phyloP scores from a whole-genome alignment of 2,329 filamentous ascomycete genomes.

The Botrytis paeoniae region DNA sequence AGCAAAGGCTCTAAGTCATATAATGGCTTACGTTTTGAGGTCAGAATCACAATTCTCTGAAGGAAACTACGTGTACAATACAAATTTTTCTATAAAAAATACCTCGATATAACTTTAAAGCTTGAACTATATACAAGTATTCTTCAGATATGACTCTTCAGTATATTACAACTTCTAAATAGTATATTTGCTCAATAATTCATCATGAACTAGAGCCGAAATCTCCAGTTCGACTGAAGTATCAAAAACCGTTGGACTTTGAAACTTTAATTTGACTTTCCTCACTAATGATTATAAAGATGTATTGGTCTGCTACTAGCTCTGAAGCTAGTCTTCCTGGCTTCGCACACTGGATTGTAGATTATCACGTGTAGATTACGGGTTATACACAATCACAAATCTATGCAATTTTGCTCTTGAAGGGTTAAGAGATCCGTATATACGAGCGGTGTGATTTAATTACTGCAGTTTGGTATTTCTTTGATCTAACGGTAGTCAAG shows the following conservation, averaged over 20 bases:
- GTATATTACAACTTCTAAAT: not conserved
- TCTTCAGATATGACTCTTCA: not conserved
- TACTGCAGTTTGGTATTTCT: not conserved
- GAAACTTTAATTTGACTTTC: fast-evolving
- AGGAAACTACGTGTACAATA: not conserved
- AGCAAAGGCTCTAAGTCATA: not conserved
- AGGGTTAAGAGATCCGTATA: not conserved
- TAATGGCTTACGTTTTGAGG: not conserved
- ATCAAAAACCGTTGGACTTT: not conserved
- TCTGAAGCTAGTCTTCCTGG: not conserved
- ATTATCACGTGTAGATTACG: too few relatives aligned
- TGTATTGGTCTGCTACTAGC: not conserved
- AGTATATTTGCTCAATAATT: not conserved
- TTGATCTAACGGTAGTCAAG: too few relatives aligned
- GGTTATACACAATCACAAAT: not conserved
- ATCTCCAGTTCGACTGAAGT: not conserved
- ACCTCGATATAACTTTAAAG: not conserved
- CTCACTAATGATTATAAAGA: not conserved
- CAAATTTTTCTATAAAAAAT: not conserved
- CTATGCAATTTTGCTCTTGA: fast-evolving
- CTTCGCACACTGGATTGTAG: not conserved
- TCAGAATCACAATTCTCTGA: not conserved
- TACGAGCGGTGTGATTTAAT: not conserved
- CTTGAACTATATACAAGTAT: not conserved
- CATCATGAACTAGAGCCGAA: not conserved